Base-by-base conservation (phyloP, 164 flowering plant genomes). In the Santalum album region DNA sequence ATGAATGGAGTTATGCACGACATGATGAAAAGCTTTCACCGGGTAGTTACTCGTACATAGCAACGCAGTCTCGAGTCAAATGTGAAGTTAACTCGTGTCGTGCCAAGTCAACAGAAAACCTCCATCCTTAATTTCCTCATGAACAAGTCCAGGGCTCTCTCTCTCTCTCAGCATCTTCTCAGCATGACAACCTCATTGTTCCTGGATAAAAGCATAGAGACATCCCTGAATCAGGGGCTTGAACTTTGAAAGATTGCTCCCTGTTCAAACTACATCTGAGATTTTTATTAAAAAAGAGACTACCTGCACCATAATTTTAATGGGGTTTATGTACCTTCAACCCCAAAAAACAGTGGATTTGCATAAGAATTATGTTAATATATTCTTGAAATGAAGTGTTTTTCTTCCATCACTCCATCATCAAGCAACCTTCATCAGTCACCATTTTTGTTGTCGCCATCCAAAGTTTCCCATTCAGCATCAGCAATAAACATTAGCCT, bases 241-340 rank as follows among this genome's bases (percentile, higher is more conserved):
- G 60, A 69, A 76, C 83, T 70, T 66, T 51, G 81, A 78, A 81
- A 47, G 54, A 24, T 43, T 76, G 86, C 74, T 56, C 57, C 76
- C 75, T 46, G 14, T 78, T 77, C 80, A 74, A 72, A 74, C 70
- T 64, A 69, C 78, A 73, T 23, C 2, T 26, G 11, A 42, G 2
- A 42, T 4, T 4, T 42, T 17, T 42, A 42, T 17, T 0, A 17
- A n/a, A 5, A 18, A 5, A 18, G 6, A 17, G 5, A 11, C 21
- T 17, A 17, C 17, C 45, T 2, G 25, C 0, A 9, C 25, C 25
- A 27, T n/a, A n/a, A n/a, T 17, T 34, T 2, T 1, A 20, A 51
- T 23, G 17, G n/a, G n/a, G n/a, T n/a, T n/a, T n/a, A n/a, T n/a
- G n/a, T n/a, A n/a, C n/a, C n/a, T n/a, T n/a, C n/a, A n/a, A n/a